Evolutionary conservation across 2,329 filamentous ascomycete genomes (phyloP).

Genomic region (Penicillium corylophilum): DNA sequence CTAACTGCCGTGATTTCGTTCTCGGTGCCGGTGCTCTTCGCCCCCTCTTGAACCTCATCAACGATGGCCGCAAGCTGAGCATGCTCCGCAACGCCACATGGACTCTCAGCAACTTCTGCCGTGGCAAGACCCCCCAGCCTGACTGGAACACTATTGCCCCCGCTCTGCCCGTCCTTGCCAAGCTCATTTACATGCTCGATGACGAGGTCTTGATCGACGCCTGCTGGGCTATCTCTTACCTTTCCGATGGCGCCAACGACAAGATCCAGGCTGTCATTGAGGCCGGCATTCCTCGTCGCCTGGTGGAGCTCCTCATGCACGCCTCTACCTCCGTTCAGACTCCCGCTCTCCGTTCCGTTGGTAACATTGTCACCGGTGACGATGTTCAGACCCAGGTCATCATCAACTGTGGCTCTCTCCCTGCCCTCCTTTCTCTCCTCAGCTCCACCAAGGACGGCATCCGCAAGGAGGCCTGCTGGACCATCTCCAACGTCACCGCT

Average conservation of each 20-base stretch:
- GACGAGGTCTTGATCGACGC: slow-evolving; percentile 98
- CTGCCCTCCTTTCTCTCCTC: slow-evolving; percentile 87
- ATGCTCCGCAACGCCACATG: slow-evolving; percentile 99
- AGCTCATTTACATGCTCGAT: slow-evolving; percentile 97
- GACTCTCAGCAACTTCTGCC: slow-evolving; percentile 99
- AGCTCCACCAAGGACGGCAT: slow-evolving; percentile 99
- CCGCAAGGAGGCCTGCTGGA: slow-evolving; percentile 99
- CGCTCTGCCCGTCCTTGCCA: slow-evolving; percentile 89
- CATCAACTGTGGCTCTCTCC: slow-evolving; percentile 94
- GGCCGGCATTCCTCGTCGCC: slow-evolving; percentile 90
- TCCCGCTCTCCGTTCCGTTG: slow-evolving; percentile 91
- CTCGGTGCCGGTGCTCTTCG: slow-evolving; percentile 86
- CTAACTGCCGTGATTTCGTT: slow-evolving; percentile 95
- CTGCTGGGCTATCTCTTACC: slow-evolving; percentile 98
- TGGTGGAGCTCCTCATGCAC: slow-evolving; percentile 97
- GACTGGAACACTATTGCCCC: slow-evolving; percentile 96
- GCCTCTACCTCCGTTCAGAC: slow-evolving; percentile 98
- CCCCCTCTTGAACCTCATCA: slow-evolving; percentile 83
- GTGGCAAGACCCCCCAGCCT: slow-evolving; percentile 97
- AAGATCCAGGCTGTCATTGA: slow-evolving; percentile 99
- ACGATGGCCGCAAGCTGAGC: slow-evolving; percentile 97
- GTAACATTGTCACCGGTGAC: slow-evolving; percentile 98
- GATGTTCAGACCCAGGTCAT: slow-evolving; percentile 99
- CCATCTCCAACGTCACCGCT: slow-evolving; percentile 97
- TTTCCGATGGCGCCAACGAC: slow-evolving; percentile 96